Base-by-base conservation (phyloP, 176 grass and related monocot species). In the Microstegium vimineum region DNA sequence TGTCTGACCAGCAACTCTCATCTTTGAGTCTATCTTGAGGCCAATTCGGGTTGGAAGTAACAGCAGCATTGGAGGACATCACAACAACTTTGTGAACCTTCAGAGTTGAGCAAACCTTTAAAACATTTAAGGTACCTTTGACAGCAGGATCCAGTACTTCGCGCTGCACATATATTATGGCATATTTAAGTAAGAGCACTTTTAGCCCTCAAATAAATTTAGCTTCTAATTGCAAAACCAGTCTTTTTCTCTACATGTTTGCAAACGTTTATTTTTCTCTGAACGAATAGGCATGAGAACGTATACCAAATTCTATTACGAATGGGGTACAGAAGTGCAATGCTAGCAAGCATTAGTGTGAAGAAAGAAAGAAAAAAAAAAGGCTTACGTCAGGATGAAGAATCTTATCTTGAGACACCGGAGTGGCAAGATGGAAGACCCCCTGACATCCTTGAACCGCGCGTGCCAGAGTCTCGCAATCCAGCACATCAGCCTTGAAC, bases 401-500 rank as follows among this genome's bases (percentile, higher is more conserved):
- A 8, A 86, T 75, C 83, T 71, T 83, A 82, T 82, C 75, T 69
- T 84, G 46, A 74, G 90, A 78, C 20, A 95, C 82, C 15, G 90
- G 88, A 62, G 84, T 82, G 12, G 93, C 88, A 3, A 92, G 83
- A 70, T 96, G 90, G 81, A 92, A 93, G 60, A 90, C 88, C 28
- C 83, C 85, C 9, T 89, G 77, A 6, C 90, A 97, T 2, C 90
- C 83, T 11, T 77, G 52, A 52, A 93, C 81, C 7, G 83, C 86
- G 0, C 62, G 36, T 31, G 54, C 45, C 38, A 91, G 66, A 22
- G 73, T 56, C 68, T 90, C 76, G 16, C 72, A 73, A 60, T 92
- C 80, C 9, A 96, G 86, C 85, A 97, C 52, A 18, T 97, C 86
- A 10, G 90, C 88, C 72, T 82, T 91, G 82, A 96, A 91, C 37